phyloP scores from a whole-genome alignment of 805 yeast species.

The Sugiyamaella smithiae region DNA sequence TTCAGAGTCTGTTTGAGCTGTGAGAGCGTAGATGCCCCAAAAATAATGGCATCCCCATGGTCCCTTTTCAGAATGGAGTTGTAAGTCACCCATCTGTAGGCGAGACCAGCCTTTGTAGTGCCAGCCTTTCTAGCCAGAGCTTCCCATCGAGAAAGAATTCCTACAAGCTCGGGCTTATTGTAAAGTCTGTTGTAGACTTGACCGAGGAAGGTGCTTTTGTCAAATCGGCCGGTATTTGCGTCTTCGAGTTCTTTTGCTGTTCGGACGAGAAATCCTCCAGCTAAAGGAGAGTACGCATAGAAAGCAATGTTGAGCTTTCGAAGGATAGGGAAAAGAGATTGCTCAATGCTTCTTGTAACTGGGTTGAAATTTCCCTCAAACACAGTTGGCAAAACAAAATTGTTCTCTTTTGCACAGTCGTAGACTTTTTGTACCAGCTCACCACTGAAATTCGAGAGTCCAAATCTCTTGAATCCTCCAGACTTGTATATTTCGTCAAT shows the following conservation, averaged over 20 bases:
- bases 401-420: constrained; percentile 22
- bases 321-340: constrained; percentile 27
- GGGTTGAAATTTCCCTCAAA: constrained; percentile 33
- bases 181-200: constrained; percentile 22
- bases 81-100: constrained; percentile 29
- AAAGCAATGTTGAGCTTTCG: constrained; percentile 24
- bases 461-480: constrained; percentile 30
- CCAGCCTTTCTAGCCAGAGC: constrained; percentile 22
- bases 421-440: constrained; percentile 26
- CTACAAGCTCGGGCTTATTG: constrained; percentile 23
- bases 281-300: constrained; percentile 31
- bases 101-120: constrained; percentile 22
- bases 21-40: constrained; percentile 24
- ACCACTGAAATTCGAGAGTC: constrained; percentile 29
- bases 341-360: constrained; percentile 27
- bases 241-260: constrained; percentile 17
- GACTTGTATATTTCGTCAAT: constrained; percentile 25
- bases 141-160: constrained; percentile 23
- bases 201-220: constrained; percentile 16
- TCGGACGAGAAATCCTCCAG: constrained; percentile 28
- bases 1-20: constrained; percentile 24
- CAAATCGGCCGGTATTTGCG: constrained; percentile 23
- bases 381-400: constrained; percentile 30
- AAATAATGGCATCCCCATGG: constrained; percentile 26
- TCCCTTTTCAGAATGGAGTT: constrained; percentile 21